Percentiles rank a stretch among this genome's conserved stretches.
These are phyloP conservation scores for Colletotrichum neosansevieriae DNA, from an alignment of 2,329 filamentous ascomycete species.

Conservation along the genomic window DNA sequence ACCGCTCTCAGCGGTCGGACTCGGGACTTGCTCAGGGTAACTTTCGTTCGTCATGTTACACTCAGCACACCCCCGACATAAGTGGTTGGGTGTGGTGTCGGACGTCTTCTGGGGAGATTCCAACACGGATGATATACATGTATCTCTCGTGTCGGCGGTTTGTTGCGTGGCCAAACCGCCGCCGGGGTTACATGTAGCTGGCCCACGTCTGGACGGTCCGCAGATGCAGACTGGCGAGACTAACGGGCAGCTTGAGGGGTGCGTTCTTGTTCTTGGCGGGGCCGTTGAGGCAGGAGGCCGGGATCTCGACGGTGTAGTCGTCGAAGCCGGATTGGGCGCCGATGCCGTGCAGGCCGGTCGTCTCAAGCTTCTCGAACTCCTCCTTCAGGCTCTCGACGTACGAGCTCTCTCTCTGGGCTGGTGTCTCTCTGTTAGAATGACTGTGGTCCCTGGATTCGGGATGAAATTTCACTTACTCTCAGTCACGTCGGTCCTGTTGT, in stretches of 20 bases:
- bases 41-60: conserved; percentile 1
- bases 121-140: conserved; percentile 18
- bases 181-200: conserved; percentile 33
- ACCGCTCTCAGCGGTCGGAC: background rate
- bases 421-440: background rate
- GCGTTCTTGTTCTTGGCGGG: conserved; percentile 26
- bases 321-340: conserved; percentile 30
- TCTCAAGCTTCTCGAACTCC: conserved; percentile 20
- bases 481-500: conserved; percentile 36
- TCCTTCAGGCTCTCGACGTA: conserved; percentile 15
- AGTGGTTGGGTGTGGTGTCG: conserved; percentile 33
- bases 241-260: conserved; percentile 34
- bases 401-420: conserved; percentile 36
- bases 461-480: conserved; percentile 15
- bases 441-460: fast-evolving
- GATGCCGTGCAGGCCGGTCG: conserved; percentile 33
- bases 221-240: conserved; percentile 36
- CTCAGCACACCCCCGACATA: conserved; percentile 32
- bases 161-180: conserved; percentile 30
- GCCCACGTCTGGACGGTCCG: conserved; percentile 35
- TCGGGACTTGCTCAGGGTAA: conserved; percentile 29
- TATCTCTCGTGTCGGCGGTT: conserved; percentile 37
- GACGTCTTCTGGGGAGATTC: conserved; percentile 12
- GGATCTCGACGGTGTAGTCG: conserved; percentile 26
- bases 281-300: conserved; percentile 26